A percentile compares a stretch with the other conserved stretches of the same genome.
These are phyloP conservation scores for Coemansia sp. DNA, from an alignment of 192 early-diverging fungal species.

Conservation along the genomic window DNA sequence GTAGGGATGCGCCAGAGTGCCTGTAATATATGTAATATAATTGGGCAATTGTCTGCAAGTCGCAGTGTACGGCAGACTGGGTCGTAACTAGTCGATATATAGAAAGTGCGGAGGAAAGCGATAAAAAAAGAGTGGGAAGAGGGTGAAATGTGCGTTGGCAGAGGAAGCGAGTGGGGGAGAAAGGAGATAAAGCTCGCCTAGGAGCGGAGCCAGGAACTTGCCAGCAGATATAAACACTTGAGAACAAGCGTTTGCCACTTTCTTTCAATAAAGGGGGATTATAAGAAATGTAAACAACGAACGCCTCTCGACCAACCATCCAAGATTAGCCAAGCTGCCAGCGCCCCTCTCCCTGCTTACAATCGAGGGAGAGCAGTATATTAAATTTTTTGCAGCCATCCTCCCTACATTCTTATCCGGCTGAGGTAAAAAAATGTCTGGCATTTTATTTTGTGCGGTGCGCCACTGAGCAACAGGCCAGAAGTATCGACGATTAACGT, in stretches of 20 bases:
- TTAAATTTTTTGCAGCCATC: background rate
- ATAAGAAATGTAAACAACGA: background rate
- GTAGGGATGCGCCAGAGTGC: background rate
- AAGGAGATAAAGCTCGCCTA: background rate
- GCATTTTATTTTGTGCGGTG: background rate
- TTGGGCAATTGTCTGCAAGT: background rate
- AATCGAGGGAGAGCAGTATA: background rate
- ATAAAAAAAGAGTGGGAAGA: background rate
- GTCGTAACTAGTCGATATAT: background rate
- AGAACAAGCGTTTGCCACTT: background rate
- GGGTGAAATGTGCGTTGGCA: background rate
- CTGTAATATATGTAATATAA: background rate
- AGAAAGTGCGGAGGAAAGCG: background rate
- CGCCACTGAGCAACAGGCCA: background rate
- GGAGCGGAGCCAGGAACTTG: background rate
- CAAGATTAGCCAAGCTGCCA: background rate
- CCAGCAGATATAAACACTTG: background rate
- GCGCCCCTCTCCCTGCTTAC: background rate
- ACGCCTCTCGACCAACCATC: background rate
- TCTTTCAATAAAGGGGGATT: background rate
- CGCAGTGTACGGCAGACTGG: background rate
- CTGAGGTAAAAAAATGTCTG: background rate
- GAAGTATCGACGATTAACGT: too few species aligned
- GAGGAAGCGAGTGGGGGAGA: background rate
- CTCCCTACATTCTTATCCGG: conserved; percentile 1